Evolutionary conservation across 2,329 filamentous ascomycete genomes (phyloP), one percentile per base, ranked within the genome.

Genomic region (Clathrospora elynae): DNA sequence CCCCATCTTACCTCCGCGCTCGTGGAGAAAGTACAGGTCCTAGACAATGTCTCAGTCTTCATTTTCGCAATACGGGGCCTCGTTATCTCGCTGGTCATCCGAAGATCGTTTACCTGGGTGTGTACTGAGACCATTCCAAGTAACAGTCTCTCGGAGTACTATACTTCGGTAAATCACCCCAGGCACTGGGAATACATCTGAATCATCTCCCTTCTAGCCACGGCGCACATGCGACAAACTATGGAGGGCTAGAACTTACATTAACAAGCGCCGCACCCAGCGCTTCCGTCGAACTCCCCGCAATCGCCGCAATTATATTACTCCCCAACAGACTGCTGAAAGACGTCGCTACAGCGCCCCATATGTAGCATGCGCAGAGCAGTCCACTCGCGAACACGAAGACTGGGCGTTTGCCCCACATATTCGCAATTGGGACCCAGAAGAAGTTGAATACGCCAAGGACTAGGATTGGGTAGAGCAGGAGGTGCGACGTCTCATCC

Each of bases 371-470:
- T 5, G 66, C 53, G 20, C 71, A 71, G 22, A 76, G 74, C n/a
- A 80, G 61, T 9, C 74, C 51, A 3, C 67, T 69, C 3, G 71
- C 69, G 33, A 74, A 51, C 23, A 78, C 71, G 43, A 77, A 78
- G 2, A 76, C 64, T 1, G 75, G n/a, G 75, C 4, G 76, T 62
- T 49, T 78, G 73, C 8, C 76, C 76, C 40, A 76, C 73, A 42
- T 72, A 74, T 72, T 75, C 37, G 73, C 70, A 7, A 78, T 49
- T 10, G 76, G 76, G 4, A 78, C 74, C 75, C 75, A 78, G 53
- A 78, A 67, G 64, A 79, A 78, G 51, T 79, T 79, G 57, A 75
- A 76, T 19, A 75, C 71, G 1, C 76, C 75, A 2, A 79, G 70
- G 2, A 76, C 70, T 3, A 78, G 60, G 48, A 79, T 75, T 1